Base-by-base conservation (phyloP, 768 basidiomycete species). In the Phlebiopsis flavidoalba region DNA sequence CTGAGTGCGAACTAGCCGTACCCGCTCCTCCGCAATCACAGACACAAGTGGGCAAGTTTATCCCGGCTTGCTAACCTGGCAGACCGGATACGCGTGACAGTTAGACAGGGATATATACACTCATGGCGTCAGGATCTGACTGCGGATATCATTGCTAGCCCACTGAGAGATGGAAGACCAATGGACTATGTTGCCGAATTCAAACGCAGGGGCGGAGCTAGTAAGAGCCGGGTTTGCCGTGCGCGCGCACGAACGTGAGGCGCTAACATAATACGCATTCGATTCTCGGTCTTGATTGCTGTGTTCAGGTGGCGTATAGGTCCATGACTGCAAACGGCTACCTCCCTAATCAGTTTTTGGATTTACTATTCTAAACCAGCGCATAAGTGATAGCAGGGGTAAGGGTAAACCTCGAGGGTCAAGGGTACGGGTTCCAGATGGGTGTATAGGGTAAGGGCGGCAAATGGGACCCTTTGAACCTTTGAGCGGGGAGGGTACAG, bases 171-270 rank as follows among this genome's bases (percentile, higher is more conserved):
- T 14, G n/a, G 35, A 60, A 5, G 58, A 60, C 33, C 58, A 49
- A 8, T 35, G 43, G 43, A 26, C 58, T 6, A 60, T 37, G 51
- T 60, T 22, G 36, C 52, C 24, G 58, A 60, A 33, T 60, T 53
- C 37, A 14, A 36, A 37, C 49, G 43, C 36, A n/a, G 26, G 72
- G 63, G 21, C 67, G 63, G 52, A 59, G 43, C 40, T 77, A 12
- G 66, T 76, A 36, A 35, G 64, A 46, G 78, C 79, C 33, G 80
- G 80, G 0, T 79, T 80, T 60, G 79, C 80, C 61, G 81, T n/a
- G n/a, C n/a, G n/a, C n/a, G n/a, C n/a, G n/a, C n/a, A n/a, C n/a
- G n/a, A n/a, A n/a, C n/a, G n/a, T n/a, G n/a, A n/a, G n/a, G n/a
- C n/a, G 79, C 14, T 71, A 79, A 46, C 79, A 83, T 68, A n/a